A percentile compares a stretch with the other conserved stretches of the same genome.
These are phyloP conservation scores for Fistulinella staudtii DNA, from an alignment of 1,284 basidiomycete species.

Conservation along the genomic window DNA sequence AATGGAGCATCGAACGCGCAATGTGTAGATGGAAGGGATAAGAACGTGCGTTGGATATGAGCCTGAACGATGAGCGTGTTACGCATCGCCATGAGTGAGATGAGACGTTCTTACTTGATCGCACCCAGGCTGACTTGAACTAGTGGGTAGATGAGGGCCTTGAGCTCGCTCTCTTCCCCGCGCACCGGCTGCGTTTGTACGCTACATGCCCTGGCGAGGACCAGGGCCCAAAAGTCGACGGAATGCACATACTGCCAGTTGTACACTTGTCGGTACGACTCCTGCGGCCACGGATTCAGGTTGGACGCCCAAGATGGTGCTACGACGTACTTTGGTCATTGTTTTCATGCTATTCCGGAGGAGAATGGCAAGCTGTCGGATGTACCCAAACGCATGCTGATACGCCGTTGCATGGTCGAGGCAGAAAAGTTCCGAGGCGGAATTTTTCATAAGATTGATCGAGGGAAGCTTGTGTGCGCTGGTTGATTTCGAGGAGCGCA, in stretches of 20 bases:
- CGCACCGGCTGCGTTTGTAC: slow-evolving; percentile 48
- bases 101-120: slow-evolving; percentile 61
- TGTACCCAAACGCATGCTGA: slow-evolving; percentile 96
- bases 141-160: slow-evolving; percentile 90
- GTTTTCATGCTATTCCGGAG: slow-evolving; percentile 89
- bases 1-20: slow-evolving; percentile 65
- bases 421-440: slow-evolving; percentile 89
- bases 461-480: slow-evolving; percentile 86
- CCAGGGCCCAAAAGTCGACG: slow-evolving; percentile 94
- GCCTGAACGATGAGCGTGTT: slow-evolving; percentile 42
- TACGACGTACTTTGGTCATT: slow-evolving; percentile 64
- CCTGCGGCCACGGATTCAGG: slow-evolving; percentile 42
- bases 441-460: slow-evolving; percentile 98
- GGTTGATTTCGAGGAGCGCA: slow-evolving; percentile 81
- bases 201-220: slow-evolving; percentile 80
- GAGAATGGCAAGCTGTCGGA: slow-evolving; percentile 93
- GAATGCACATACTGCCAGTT: slow-evolving; percentile 99
- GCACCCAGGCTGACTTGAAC: slow-evolving; percentile 93
- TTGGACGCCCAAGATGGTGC: slow-evolving; percentile 6
- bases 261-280: slow-evolving; percentile 89
- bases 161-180: slow-evolving; percentile 72
- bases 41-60: slow-evolving; percentile 79
- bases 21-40: slow-evolving; percentile 81
- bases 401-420: slow-evolving; percentile 75
- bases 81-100: neutral